Conservation (phyloP, 169 alveolate species). For the Plasmodium gonderi region DNA sequence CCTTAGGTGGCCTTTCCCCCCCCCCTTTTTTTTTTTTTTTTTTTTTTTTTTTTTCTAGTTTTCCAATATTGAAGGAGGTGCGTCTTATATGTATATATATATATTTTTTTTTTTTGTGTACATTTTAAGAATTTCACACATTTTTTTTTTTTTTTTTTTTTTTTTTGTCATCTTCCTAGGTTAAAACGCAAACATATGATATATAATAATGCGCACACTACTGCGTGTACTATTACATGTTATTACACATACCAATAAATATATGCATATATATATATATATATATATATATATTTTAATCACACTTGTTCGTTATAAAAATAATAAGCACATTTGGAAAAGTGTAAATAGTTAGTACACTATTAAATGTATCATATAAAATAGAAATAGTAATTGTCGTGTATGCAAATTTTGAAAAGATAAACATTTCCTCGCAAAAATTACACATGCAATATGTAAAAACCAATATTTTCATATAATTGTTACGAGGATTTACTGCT, state of each 20-base stretch:
- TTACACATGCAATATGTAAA: background rate
- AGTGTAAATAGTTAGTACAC: conserved; percentile 3
- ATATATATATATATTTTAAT: background rate
- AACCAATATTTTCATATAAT: conserved; percentile 18
- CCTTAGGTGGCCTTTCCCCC: background rate
- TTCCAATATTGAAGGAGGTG: conserved; percentile 16
- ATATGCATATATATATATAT: background rate
- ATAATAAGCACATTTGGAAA: conserved; percentile 37
- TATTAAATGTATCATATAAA: background rate
- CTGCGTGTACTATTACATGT: background rate
- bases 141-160: conserved; percentile 22
- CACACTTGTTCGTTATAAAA: background rate
- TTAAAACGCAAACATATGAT: background rate
- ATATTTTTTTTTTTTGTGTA: conserved; percentile 25
- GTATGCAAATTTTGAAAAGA: conserved; percentile 2
- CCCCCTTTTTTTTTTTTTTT: background rate
- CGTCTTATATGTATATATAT: conserved; percentile 1
- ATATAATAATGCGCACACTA: background rate
- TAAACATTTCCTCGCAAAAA: background rate
- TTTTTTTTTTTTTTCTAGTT: conserved; percentile 5
- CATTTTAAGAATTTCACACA: too few species aligned
- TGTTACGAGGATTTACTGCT: background rate
- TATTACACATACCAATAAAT: background rate
- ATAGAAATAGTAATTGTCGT: background rate
- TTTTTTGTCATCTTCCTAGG: conserved; percentile 2